Evolutionary conservation across 306 rosid species (phyloP), one percentile per base, ranked within the genome.

Genomic region (Hippophae gyantsensis): DNA sequence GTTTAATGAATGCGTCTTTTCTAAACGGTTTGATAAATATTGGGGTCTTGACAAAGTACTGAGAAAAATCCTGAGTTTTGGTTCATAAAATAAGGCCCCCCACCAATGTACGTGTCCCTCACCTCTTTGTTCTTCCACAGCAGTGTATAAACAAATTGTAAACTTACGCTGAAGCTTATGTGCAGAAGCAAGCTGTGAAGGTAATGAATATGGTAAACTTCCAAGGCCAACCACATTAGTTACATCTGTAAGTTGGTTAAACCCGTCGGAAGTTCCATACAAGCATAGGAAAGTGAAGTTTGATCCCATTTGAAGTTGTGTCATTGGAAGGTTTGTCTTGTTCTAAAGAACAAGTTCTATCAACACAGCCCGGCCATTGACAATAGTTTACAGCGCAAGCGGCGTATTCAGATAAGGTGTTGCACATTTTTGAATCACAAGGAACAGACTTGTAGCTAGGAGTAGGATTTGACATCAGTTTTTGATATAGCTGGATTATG

Each of bases 141-240:
- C 72, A 70, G 78, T 61, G 46, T 81, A 81, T 9, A 76, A 38
- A 66, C 85, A 80, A 10, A 80, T 56, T 0, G 77, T 49, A 62
- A 76, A 72, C 58, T 80, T 69, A 3, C 10, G 65, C 3, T 27
- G 32, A 1, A 57, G 18, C 1, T 68, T 72, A 12, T 18, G 58
- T 7, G 40, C 50, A 0, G 2, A 11, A 8, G 81, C 55, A 10
- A 79, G 61, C 43, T 72, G 72, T 6, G 57, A 40, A n/a, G 74
- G 74, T 6, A 69, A 25, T 1, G 76, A 45, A 32, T 65, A 38
- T 23, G 62, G 48, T 0, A 68, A 56, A 6, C 64, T 57, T 5
- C 78, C 81, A 27, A 79, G 78, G 18, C 84, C 81, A 9, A 75
- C 23, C 0, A 75, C 52, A 0, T 78, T 73, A 57, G 43, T 68